Evolutionary conservation across 2,329 filamentous ascomycete genomes (phyloP).

Genomic region (Juglanconis oblonga): DNA sequence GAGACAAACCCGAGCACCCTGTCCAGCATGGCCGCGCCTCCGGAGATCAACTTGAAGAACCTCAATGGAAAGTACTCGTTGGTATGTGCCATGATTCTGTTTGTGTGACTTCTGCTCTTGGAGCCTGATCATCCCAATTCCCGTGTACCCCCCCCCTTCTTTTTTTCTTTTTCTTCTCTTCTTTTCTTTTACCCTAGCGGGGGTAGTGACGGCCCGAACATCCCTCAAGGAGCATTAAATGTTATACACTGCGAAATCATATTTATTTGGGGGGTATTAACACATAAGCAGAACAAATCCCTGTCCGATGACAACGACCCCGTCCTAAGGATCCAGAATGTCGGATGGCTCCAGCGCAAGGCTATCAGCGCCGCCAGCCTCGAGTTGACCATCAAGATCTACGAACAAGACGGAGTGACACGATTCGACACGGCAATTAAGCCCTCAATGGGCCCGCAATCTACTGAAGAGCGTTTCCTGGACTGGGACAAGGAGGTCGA

Average conservation of each 20-base stretch:
- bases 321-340: constrained; percentile 20
- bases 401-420: constrained; percentile 16
- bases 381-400: constrained; percentile 18
- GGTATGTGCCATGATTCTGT: background rate
- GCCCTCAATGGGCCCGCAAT: constrained; percentile 17
- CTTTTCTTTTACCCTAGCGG: too few relatives aligned
- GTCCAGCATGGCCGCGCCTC: constrained; percentile 9
- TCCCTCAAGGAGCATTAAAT: background rate
- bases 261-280: background rate
- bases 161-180: background rate
- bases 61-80: constrained; percentile 10
- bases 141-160: background rate
- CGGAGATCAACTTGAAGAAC: constrained; percentile 8
- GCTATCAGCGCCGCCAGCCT: constrained; percentile 19
- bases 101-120: background rate
- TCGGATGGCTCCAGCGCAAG: constrained; percentile 23
- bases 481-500: constrained; percentile 18
- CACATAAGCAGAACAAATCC: constrained; percentile 5
- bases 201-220: too few relatives aligned
- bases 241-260: background rate
- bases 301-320: constrained; percentile 20
- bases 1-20: background rate
- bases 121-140: too few relatives aligned
- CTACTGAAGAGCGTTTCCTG: constrained; percentile 19
- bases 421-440: constrained; percentile 20